Conservation (phyloP, 495 filamentous ascomycete species). For the Cladorrhinum samala region DNA sequence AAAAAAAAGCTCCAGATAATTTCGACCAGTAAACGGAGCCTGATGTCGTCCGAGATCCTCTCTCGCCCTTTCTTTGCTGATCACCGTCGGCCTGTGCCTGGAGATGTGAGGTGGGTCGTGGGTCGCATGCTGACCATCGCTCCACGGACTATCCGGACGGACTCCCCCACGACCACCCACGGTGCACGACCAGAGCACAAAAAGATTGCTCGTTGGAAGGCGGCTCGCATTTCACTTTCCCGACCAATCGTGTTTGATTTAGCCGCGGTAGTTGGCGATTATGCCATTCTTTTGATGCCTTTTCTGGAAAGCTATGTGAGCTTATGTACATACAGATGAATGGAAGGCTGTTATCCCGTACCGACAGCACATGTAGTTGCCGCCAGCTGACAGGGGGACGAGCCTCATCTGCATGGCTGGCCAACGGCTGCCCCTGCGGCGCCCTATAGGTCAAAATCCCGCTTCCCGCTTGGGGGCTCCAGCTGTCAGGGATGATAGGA, state of each 20-base stretch:
- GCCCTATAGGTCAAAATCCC: slow-evolving; percentile 1
- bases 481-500: slow-evolving; percentile 11
- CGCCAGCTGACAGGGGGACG: slow-evolving; percentile 20
- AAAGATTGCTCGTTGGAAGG: slow-evolving; percentile 15
- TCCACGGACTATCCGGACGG: slow-evolving; percentile 23
- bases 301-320: not conserved
- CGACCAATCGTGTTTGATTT: slow-evolving; percentile 25
- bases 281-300: slow-evolving; percentile 12
- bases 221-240: slow-evolving; percentile 19
- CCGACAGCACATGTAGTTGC: slow-evolving; percentile 17
- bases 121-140: slow-evolving; percentile 6
- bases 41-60: slow-evolving; percentile 6
- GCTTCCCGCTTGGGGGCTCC: not conserved
- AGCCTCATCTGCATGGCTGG: slow-evolving; percentile 20
- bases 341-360: not conserved
- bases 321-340: not conserved
- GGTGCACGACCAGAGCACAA: slow-evolving; percentile 21
- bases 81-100: slow-evolving; percentile 10
- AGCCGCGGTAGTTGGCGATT: slow-evolving; percentile 19
- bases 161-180: slow-evolving; percentile 22
- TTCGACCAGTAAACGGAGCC: not conserved
- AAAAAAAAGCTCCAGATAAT: too few species aligned
- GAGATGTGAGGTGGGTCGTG: slow-evolving; percentile 13
- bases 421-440: not conserved
- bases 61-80: slow-evolving; percentile 17